Base-by-base conservation (phyloP, 768 basidiomycete genomes). In the Favolaschia claudopus region DNA sequence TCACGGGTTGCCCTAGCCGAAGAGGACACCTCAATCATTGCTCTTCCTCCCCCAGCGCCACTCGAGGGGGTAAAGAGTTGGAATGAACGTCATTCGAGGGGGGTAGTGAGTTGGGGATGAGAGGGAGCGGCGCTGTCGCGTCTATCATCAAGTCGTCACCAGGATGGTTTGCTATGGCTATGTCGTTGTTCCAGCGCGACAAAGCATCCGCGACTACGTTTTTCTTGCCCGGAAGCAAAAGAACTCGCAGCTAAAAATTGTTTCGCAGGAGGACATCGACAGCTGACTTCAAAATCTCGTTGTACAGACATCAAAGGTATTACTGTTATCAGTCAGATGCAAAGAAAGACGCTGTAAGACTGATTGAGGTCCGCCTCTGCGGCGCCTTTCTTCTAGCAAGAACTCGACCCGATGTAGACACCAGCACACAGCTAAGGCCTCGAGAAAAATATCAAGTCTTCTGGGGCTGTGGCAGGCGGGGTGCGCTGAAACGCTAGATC, bases 1-100 rank as follows among this genome's bases (percentile, higher is more conserved):
- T 47, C 0, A 19, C 0, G 1, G 78, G 77, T 55, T 78, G 78
- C n/a, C 64, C 67, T 58, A 40, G 76, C 45, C 34, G 25, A 7
- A 8, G 36, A 7, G 13, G 47, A 10, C 5, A 31, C n/a, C 12
- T 14, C 19, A 10, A 57, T 69, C 64, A 72, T 63, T 53, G 63
- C 57, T 45, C 12, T 5, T n/a, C 32, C 27, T 57, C 72, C 72
- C 73, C 70, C 70, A 74, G 60, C 69, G 54, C n/a, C n/a, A 25
- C 25, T 25, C 47, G 58, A 69, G 74, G 73, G 69, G 69, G 68
- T 63, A 45, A 20, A 67, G 69, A 65, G 1, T n/a, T n/a, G n/a
- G n/a, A n/a, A n/a, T n/a, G n/a, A n/a, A n/a, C n/a, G n/a, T n/a
- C n/a, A n/a, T n/a, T n/a, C n/a, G n/a, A n/a, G n/a, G n/a, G n/a